Conservation (phyloP, 2,329 filamentous ascomycete genomes). For the Talaromyces sp. region DNA sequence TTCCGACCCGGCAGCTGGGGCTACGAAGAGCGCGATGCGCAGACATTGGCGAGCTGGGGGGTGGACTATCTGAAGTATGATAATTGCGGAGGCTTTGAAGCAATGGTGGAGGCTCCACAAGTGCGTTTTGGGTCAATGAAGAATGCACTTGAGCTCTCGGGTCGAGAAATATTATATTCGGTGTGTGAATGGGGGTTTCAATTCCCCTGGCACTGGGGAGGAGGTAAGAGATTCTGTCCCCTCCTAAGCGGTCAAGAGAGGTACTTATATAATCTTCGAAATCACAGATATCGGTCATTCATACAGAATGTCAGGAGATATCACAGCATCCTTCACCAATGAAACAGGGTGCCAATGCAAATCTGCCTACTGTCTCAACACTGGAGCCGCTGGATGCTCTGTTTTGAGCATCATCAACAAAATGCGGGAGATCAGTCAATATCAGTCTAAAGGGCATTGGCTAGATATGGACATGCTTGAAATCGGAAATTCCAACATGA, state of each 20-base stretch:
- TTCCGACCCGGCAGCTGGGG: conserved; percentile 30
- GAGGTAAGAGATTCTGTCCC: too few relatives aligned
- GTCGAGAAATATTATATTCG: conserved; percentile 50
- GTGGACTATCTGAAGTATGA: conserved; percentile 60
- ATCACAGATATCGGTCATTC: conserved; percentile 19
- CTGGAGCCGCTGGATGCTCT: background rate
- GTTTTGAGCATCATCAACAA: background rate
- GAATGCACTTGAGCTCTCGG: conserved; percentile 47
- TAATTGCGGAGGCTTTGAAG: conserved; percentile 45
- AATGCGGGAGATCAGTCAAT: conserved; percentile 21
- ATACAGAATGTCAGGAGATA: conserved; percentile 32
- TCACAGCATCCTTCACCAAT: conserved; percentile 20
- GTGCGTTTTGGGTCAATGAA: conserved; percentile 48
- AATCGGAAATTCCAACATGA: conserved; percentile 50
- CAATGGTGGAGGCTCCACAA: conserved; percentile 39
- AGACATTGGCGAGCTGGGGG: conserved; percentile 57
- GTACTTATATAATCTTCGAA: too few relatives aligned
- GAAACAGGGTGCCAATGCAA: conserved; percentile 19
- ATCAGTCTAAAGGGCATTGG: conserved; percentile 30
- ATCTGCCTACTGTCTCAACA: background rate
- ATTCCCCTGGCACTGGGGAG: conserved; percentile 52
- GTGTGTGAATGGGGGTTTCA: conserved; percentile 56
- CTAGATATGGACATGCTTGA: conserved; percentile 50
- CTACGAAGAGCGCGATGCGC: conserved; percentile 58
- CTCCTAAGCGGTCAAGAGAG: too few relatives aligned